Evolutionary conservation across 2,329 filamentous ascomycete species (phyloP).

Genomic region (Ceratocystis eucalypticola): DNA sequence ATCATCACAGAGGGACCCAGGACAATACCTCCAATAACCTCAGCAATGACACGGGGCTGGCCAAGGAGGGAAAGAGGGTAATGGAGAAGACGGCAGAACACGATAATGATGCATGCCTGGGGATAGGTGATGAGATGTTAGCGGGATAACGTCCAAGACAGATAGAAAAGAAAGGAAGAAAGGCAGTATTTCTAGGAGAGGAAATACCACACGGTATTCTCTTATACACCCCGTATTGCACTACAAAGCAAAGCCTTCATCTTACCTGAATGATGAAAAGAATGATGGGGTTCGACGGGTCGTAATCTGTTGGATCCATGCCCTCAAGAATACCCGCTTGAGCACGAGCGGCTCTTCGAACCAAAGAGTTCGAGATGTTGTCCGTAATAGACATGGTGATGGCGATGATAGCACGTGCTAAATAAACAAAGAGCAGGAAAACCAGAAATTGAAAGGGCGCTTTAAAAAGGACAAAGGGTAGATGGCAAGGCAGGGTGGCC

Average conservation of each 20-base stretch:
- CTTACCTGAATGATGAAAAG: constrained; percentile 61
- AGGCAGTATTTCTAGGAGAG: neutral
- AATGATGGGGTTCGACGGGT: constrained; percentile 57
- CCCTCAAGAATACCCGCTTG: constrained; percentile 57
- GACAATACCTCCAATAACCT: constrained; percentile 73
- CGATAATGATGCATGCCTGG: constrained; percentile 33
- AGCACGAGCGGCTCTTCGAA: constrained; percentile 25
- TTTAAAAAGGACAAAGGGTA: neutral
- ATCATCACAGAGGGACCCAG: constrained; percentile 82
- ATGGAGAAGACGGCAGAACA: constrained; percentile 44
- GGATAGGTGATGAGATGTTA: constrained; percentile 19
- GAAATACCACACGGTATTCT: neutral
- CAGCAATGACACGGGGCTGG: constrained; percentile 71
- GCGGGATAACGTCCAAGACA: neutral
- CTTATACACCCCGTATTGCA: neutral
- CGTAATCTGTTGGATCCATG: constrained; percentile 53
- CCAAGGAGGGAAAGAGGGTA: constrained; percentile 63
- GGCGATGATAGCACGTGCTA: neutral
- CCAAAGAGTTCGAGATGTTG: constrained; percentile 22
- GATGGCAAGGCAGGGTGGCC: neutral
- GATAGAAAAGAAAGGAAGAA: neutral
- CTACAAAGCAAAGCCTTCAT: neutral
- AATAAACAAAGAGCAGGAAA: too few species aligned
- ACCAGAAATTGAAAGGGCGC: neutral
- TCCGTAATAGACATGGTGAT: constrained; percentile 23